Conservation (phyloP, 768 basidiomycete species). For the Termitomyces sp. region DNA sequence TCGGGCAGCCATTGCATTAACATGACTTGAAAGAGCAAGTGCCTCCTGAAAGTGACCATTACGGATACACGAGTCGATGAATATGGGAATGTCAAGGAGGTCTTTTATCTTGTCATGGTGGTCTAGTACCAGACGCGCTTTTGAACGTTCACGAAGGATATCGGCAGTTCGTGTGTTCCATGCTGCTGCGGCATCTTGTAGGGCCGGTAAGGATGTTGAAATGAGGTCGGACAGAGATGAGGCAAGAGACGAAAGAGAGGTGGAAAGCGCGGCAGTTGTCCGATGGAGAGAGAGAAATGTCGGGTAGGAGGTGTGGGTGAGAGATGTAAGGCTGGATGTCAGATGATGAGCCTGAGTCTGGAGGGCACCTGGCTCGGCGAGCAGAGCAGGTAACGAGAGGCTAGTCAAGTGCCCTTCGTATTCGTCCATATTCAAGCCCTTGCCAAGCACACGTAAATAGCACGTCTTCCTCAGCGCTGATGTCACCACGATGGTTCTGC, state of each 20-base stretch:
- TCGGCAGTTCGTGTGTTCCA: constrained; percentile 72
- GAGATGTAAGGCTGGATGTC: constrained; percentile 81
- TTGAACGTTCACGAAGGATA: constrained; percentile 68
- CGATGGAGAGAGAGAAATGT: constrained; percentile 87
- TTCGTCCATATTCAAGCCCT: constrained; percentile 4
- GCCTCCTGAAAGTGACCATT: constrained; percentile 93
- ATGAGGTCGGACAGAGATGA: constrained; percentile 68
- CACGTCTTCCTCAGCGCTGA: constrained; percentile 3
- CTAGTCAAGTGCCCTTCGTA: constrained; percentile 67
- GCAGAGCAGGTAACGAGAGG: constrained; percentile 61
- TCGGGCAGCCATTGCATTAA: constrained; percentile 40
- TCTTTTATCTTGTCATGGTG: constrained; percentile 92
- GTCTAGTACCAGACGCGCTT: constrained; percentile 82
- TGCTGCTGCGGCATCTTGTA: constrained; percentile 65
- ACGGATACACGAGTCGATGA: constrained; percentile 90
- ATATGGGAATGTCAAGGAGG: constrained; percentile 81
- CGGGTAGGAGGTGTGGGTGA: constrained; percentile 87
- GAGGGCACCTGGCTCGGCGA: constrained; percentile 67
- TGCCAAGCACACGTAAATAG: constrained; percentile 11
- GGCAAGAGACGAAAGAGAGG: constrained; percentile 70
- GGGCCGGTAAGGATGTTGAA: constrained; percentile 59
- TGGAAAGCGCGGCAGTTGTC: constrained; percentile 67
- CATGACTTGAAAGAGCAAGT: constrained; percentile 76
- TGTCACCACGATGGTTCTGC: neutral
- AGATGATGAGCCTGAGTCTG: constrained; percentile 83